phyloP scores from a whole-genome alignment of 805 yeast species.

The Zygoascus bituminiphila region DNA sequence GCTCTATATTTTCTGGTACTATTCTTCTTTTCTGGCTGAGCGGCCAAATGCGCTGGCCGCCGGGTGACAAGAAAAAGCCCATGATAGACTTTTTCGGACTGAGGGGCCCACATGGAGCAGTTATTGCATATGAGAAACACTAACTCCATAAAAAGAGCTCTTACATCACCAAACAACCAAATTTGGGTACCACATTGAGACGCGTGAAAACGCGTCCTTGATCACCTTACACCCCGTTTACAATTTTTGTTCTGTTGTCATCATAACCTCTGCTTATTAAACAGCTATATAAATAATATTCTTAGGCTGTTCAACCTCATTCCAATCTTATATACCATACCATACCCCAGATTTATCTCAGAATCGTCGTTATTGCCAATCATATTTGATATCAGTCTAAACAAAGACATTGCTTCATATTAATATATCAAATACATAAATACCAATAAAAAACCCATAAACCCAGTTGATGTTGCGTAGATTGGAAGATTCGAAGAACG shows the following conservation, averaged over 20 bases:
- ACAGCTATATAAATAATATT: not conserved
- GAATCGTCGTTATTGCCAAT: not conserved
- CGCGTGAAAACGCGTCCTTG: no score
- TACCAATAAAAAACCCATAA: not conserved
- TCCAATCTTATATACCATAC: not conserved
- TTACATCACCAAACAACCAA: not conserved
- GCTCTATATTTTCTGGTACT: no score
- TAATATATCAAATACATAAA: conserved; percentile 2
- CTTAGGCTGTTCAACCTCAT: not conserved
- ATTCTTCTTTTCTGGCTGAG: no score
- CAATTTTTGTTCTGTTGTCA: no score
- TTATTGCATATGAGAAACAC: no score
- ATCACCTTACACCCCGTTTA: no score
- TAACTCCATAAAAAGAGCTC: not conserved
- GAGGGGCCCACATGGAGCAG: no score
- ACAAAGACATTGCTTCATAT: conserved; percentile 1
- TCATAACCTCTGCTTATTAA: not conserved
- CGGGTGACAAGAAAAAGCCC: no score
- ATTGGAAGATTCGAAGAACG: conserved; percentile 4
- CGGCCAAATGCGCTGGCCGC: no score
- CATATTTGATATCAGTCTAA: not conserved
- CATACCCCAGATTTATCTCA: no score
- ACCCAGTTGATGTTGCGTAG: not conserved
- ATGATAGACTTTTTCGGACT: no score
- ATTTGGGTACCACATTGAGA: no score